These are phyloP conservation scores for Sporothrix globosa DNA, from an alignment of 2,329 filamentous ascomycete species.

Conservation along the genomic window DNA sequence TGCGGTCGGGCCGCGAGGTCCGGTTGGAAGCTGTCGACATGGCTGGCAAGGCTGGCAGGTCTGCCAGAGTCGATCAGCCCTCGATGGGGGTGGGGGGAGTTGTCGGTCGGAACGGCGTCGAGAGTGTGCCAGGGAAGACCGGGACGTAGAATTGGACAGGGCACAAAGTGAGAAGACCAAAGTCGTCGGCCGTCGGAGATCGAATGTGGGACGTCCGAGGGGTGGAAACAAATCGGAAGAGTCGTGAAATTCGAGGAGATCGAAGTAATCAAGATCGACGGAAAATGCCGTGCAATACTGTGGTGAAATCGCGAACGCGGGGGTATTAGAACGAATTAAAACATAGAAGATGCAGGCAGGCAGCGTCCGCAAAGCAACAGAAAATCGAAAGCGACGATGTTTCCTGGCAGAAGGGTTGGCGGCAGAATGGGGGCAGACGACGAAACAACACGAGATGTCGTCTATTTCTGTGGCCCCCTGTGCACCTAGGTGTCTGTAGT, in stretches of 20 bases:
- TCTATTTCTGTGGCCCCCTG: constrained; percentile 21
- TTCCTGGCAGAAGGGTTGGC: constrained; percentile 11
- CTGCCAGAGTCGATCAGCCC: constrained; percentile 29
- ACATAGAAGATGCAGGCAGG: background rate
- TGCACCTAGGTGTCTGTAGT: background rate
- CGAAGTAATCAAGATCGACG: background rate
- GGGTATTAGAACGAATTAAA: constrained; percentile 19
- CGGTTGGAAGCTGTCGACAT: constrained; percentile 59
- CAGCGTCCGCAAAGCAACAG: background rate
- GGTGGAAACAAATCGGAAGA: background rate
- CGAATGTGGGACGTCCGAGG: constrained; percentile 10
- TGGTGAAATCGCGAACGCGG: background rate
- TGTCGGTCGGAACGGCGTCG: background rate
- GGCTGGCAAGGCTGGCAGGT: constrained; percentile 25
- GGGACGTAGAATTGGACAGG: background rate
- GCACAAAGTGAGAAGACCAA: background rate
- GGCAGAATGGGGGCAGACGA: constrained; percentile 17
- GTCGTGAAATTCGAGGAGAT: background rate
- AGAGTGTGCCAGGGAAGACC: background rate
- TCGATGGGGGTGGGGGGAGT: constrained; percentile 4
- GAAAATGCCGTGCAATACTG: background rate
- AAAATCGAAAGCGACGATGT: background rate
- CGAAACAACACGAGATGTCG: constrained; percentile 26
- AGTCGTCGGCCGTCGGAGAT: constrained; percentile 2
- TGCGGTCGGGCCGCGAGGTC: constrained; percentile 52